phyloP scores from a whole-genome alignment of 106 monocot species.

The Allium fistulosum region DNA sequence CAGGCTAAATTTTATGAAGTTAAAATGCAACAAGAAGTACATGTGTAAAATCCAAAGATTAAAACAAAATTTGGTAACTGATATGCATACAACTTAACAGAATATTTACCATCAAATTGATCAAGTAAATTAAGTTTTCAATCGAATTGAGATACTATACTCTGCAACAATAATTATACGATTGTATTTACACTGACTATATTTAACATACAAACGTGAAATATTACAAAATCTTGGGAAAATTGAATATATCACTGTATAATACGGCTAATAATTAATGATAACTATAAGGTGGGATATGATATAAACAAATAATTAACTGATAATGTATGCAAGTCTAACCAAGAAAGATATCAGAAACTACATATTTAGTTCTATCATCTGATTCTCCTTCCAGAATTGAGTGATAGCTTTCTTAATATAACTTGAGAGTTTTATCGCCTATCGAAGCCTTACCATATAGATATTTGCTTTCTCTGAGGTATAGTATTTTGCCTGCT shows the following conservation, averaged over 20 bases:
- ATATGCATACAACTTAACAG: too few species aligned
- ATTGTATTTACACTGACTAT: too few species aligned
- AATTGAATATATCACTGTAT: neutral
- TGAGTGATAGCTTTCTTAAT: conserved; percentile 73
- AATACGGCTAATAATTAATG: too few species aligned
- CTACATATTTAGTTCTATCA: conserved; percentile 58
- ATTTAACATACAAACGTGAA: neutral
- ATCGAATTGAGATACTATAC: neutral
- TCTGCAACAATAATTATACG: neutral
- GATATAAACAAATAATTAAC: neutral
- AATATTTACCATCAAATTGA: too few species aligned
- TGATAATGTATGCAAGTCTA: conserved; percentile 53
- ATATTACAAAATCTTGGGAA: neutral
- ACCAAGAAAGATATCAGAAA: conserved; percentile 68
- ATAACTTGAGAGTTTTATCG: conserved; percentile 81
- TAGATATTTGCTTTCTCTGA: conserved; percentile 69
- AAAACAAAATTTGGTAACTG: too few species aligned
- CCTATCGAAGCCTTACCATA: conserved; percentile 55
- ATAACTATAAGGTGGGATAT: too few species aligned
- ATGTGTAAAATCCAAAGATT: too few species aligned
- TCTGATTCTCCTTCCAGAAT: conserved; percentile 95
- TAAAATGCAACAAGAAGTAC: too few species aligned
- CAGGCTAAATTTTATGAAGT: too few species aligned
- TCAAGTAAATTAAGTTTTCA: neutral
- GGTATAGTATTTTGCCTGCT: conserved; percentile 86